These are phyloP conservation scores for Boletus tomentosulus DNA, from an alignment of 768 basidiomycete genomes.

Conservation along the genomic window DNA sequence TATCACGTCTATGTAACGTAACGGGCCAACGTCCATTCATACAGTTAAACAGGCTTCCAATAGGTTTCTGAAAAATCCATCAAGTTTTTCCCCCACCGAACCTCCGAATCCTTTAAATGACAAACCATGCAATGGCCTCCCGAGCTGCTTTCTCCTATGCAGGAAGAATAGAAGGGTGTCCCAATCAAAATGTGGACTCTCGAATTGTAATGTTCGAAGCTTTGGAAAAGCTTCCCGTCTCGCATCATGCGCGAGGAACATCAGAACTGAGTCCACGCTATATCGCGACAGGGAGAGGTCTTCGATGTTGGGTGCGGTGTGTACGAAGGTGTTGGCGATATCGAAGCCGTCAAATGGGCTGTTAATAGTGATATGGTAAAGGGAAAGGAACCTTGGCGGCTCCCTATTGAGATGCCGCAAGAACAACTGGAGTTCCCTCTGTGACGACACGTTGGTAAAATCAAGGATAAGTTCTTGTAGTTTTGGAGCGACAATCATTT, in stretches of 20 bases:
- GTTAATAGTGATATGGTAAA: conserved; percentile 18
- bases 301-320: conserved; percentile 24
- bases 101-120: conserved; percentile 22
- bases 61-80: conserved; percentile 17
- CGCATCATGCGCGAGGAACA: conserved; percentile 23
- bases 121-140: conserved; percentile 15
- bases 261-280: conserved; percentile 20
- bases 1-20: too few species aligned
- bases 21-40: conserved; percentile 1
- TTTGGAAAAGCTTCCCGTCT: conserved; percentile 26
- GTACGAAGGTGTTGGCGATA: conserved; percentile 19
- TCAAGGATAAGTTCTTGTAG: conserved; percentile 24
- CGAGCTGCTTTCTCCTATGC: conserved; percentile 19
- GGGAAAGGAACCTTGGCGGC: conserved; percentile 22
- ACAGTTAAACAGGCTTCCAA: conserved; percentile 20
- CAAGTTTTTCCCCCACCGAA: conserved; percentile 16
- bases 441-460: conserved; percentile 22
- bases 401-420: conserved; percentile 27
- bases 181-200: conserved; percentile 29
- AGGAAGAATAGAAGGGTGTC: conserved; percentile 25
- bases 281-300: conserved; percentile 26
- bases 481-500: conserved; percentile 21
- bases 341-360: conserved; percentile 26
- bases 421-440: conserved; percentile 28
- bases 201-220: conserved; percentile 16